These are phyloP conservation scores for Trametes meyenii DNA, from an alignment of 768 basidiomycete genomes.

Conservation along the genomic window DNA sequence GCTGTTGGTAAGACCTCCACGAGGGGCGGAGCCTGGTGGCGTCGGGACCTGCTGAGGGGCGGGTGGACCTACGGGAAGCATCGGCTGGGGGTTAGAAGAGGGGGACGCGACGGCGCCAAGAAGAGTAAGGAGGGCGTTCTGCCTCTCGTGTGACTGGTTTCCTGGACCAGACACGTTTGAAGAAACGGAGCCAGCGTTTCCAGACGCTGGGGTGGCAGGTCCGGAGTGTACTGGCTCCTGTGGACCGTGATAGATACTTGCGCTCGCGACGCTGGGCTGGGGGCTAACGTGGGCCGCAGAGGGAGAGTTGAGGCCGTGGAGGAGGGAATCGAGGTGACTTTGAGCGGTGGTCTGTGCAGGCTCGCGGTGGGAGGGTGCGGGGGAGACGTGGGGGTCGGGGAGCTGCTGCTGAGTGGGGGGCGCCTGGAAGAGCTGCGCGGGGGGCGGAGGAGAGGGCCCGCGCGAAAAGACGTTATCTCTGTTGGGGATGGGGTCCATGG, in stretches of 20 bases:
- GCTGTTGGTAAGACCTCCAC: slow-evolving; percentile 55
- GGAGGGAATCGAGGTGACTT: slow-evolving; percentile 68
- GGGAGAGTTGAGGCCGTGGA: slow-evolving; percentile 53
- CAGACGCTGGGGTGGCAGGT: slow-evolving; percentile 45
- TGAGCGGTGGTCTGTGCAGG: slow-evolving; percentile 50
- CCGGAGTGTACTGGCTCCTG: slow-evolving; percentile 42
- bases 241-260: slow-evolving; percentile 30
- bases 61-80: slow-evolving; percentile 31
- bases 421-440: slow-evolving; percentile 29
- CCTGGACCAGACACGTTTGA: slow-evolving; percentile 42
- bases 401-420: slow-evolving; percentile 21
- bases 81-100: slow-evolving; percentile 31
- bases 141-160: slow-evolving; percentile 58
- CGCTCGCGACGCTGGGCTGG: slow-evolving; percentile 33
- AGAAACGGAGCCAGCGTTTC: slow-evolving; percentile 43
- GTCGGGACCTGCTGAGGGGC: slow-evolving; percentile 67
- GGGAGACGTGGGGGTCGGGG: slow-evolving; percentile 37
- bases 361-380: slow-evolving; percentile 38
- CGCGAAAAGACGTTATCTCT: slow-evolving; percentile 37
- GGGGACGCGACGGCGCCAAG: slow-evolving; percentile 55
- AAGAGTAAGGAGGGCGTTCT: slow-evolving; percentile 75
- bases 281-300: slow-evolving; percentile 42
- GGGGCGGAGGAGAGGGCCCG: slow-evolving; percentile 35
- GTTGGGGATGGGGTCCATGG: slow-evolving; percentile 33
- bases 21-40: slow-evolving; percentile 59